These are phyloP conservation scores for Xylariaceae sp. DNA, from an alignment of 2,329 filamentous ascomycete genomes.

Conservation along the genomic window DNA sequence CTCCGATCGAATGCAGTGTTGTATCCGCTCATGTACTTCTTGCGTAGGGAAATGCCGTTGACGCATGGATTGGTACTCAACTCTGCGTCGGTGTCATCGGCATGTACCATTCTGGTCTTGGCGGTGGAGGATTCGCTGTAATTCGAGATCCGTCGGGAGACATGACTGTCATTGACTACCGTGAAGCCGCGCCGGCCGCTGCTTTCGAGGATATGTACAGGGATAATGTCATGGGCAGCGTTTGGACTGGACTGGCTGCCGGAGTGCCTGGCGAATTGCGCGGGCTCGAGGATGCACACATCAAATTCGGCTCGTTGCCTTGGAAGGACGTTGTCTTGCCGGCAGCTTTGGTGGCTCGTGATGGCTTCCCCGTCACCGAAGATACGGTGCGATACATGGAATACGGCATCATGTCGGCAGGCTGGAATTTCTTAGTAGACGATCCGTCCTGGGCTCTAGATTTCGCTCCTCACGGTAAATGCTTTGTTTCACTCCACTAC, in stretches of 20 bases:
- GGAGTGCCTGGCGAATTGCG: conserved; percentile 73
- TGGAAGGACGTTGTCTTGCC: conserved; percentile 73
- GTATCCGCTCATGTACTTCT: not conserved
- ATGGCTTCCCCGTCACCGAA: conserved; percentile 71
- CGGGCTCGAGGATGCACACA: conserved; percentile 76
- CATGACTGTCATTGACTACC: conserved; percentile 86
- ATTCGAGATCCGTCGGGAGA: conserved; percentile 67
- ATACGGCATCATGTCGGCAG: conserved; percentile 36
- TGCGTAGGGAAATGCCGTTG: conserved; percentile 67
- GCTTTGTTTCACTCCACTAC: not conserved
- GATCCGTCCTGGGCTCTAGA: conserved; percentile 82
- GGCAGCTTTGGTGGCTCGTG: conserved; percentile 68
- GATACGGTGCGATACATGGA: conserved; percentile 76
- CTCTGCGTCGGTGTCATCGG: conserved; percentile 74
- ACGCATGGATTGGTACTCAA: conserved; percentile 70
- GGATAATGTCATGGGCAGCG: conserved; percentile 63
- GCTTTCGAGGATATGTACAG: conserved; percentile 83
- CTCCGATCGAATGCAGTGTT: not conserved
- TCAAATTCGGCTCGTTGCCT: conserved; percentile 64
- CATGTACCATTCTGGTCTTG: conserved; percentile 80
- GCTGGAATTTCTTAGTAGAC: conserved; percentile 64
- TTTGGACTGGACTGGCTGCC: conserved; percentile 69
- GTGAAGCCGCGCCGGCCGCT: conserved; percentile 81
- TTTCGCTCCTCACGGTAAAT: conserved; percentile 72
- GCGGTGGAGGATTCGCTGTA: conserved; percentile 87